phyloP scores from a whole-genome alignment of 2,329 filamentous ascomycete species.

The Fusarium temperatum region DNA sequence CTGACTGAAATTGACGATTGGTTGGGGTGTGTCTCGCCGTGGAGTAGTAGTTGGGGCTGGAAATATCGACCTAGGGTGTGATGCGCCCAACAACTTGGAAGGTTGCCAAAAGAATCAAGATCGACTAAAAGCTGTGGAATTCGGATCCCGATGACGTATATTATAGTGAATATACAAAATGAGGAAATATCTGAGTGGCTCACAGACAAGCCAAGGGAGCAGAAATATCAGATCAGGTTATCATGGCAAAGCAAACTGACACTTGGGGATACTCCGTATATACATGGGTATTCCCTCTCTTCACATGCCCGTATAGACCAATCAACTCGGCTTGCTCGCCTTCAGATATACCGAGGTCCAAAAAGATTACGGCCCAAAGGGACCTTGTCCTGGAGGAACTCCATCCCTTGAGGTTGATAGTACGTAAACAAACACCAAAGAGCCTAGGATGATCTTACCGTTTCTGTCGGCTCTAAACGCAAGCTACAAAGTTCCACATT shows the following conservation, averaged over 20 bases:
- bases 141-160: not conserved
- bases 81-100: not conserved
- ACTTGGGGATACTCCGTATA: not conserved
- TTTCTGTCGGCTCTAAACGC: constrained; percentile 1
- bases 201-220: not conserved
- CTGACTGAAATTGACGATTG: not conserved
- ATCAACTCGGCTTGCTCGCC: not conserved
- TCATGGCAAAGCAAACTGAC: not conserved
- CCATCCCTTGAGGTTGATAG: constrained; percentile 4
- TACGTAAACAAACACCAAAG: constrained; percentile 4
- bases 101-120: not conserved
- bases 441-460: constrained; percentile 13
- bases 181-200: not conserved
- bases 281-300: not conserved
- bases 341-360: constrained; percentile 5
- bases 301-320: not conserved
- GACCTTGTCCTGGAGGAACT: constrained; percentile 6
- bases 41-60: not conserved
- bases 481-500: constrained; percentile 20
- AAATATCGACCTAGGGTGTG: not conserved
- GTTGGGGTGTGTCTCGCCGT: not conserved
- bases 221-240: not conserved
- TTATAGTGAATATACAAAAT: not conserved
- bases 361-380: not conserved
- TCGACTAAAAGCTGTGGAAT: not conserved